These are phyloP conservation scores for Trichoderma lentiforme DNA, from an alignment of 2,329 filamentous ascomycete genomes.

Conservation along the genomic window DNA sequence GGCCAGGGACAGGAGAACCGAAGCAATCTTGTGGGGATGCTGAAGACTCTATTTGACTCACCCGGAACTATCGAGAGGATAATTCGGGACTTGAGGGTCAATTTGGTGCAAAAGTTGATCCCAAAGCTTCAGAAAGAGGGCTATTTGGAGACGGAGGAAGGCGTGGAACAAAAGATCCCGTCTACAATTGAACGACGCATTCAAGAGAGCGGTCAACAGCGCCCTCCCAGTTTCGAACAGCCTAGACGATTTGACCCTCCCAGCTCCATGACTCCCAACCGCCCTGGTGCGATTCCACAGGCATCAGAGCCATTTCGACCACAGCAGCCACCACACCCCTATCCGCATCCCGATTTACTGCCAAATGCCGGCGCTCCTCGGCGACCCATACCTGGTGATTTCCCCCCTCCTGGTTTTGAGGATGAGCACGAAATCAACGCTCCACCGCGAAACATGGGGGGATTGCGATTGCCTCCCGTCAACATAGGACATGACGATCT, in stretches of 20 bases:
- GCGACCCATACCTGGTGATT: conserved; percentile 55
- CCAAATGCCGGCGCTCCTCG: conserved; percentile 51
- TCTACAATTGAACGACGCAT: not conserved
- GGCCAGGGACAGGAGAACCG: conserved; percentile 48
- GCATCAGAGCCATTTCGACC: not conserved
- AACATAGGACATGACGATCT: conserved; percentile 83
- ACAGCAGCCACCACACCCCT: conserved; percentile 35
- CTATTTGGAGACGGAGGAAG: conserved; percentile 54
- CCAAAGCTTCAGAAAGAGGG: conserved; percentile 74
- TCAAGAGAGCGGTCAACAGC: not conserved
- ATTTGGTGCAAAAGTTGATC: conserved; percentile 79
- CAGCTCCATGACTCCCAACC: conserved; percentile 56
- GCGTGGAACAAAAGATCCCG: not conserved
- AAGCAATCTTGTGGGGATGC: conserved; percentile 44
- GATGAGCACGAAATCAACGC: conserved; percentile 84
- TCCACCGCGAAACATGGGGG: conserved; percentile 45
- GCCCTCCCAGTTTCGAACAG: not conserved
- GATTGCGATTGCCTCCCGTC: conserved; percentile 49
- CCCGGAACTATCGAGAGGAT: conserved; percentile 58
- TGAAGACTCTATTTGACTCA: conserved; percentile 70
- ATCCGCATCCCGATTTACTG: conserved; percentile 62
- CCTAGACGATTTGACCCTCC: conserved; percentile 62
- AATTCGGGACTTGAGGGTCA: conserved; percentile 63
- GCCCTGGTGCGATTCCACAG: conserved; percentile 38
- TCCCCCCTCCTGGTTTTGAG: conserved; percentile 86